Conservation (phyloP, 257 asterid species). For the Solanum piurae region DNA sequence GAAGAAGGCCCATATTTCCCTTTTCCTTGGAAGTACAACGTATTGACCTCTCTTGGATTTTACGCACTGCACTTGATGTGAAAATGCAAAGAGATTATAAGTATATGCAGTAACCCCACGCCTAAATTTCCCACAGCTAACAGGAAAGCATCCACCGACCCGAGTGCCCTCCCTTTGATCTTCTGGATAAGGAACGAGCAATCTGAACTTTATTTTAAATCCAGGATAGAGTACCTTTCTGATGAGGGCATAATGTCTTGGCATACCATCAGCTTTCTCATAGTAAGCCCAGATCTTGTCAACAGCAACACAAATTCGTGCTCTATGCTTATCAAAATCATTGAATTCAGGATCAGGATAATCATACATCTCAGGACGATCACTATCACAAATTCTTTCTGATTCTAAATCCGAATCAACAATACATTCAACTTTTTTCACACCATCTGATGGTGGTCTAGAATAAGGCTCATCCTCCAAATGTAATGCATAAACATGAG, state of each 20-base stretch:
- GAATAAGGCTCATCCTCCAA: neutral
- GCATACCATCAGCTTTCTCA: slow-evolving; percentile 50
- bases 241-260: slow-evolving; percentile 59
- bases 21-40: slow-evolving; percentile 38
- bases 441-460: slow-evolving; percentile 3
- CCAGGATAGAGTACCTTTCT: slow-evolving; percentile 11
- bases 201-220: neutral
- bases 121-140: slow-evolving; percentile 53
- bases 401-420: slow-evolving; percentile 29
- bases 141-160: slow-evolving; percentile 31
- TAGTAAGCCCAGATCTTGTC: slow-evolving; percentile 71
- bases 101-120: slow-evolving; percentile 11
- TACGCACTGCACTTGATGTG: slow-evolving; percentile 29
- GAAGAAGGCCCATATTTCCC: slow-evolving; percentile 74
- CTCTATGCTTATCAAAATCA: slow-evolving; percentile 47
- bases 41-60: slow-evolving; percentile 23
- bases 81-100: slow-evolving; percentile 21
- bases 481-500: neutral
- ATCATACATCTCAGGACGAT: neutral
- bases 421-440: slow-evolving; percentile 12
- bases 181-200: neutral
- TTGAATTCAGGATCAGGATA: slow-evolving; percentile 55
- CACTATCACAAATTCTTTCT: slow-evolving; percentile 2
- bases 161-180: slow-evolving; percentile 3
- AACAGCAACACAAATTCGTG: slow-evolving; percentile 21